Evolutionary conservation across 352 stramenopile species (phyloP), one percentile per base, ranked within the genome.

Genomic region (Pseudoperonospora humuli): DNA sequence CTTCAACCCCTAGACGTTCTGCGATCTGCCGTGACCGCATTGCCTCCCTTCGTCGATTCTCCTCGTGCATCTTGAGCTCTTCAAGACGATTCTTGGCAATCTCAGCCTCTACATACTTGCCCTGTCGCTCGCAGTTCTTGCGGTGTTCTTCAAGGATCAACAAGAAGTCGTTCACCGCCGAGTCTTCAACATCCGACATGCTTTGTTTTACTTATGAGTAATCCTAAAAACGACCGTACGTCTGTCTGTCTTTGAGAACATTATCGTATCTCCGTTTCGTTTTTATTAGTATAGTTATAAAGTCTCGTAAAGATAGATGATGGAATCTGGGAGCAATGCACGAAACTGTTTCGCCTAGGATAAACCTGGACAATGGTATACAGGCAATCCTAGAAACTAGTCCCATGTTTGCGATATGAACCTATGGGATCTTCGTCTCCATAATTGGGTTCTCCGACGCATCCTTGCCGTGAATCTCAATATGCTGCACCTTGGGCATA

Each of bases 101-200:
- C 64, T 98, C 93, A 26, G 94, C 93, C 63, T 98, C 94, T 3
- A 97, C 92, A 62, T 98, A 98, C 60, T 98, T 98, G 37, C 92
- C 94, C 70, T 97, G 91, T 19, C 85, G 69, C 72, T 98, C 93
- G 68, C 94, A 98, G 64, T 97, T 98, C 64, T 96, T 97, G 18
- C 91, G 75, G 60, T 98, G 94, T 67, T 98, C 91, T 54, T 98
- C 87, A 5, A 97, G 65, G 45, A 95, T 94, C 25, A 90, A 54
- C 39, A 95, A 54, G 41, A 95, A 93, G 57, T 94, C 82, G 34
- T 73, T 76, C 55, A 91, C 79, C 13, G 79, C 79, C 38, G 79
- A 86, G 58, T n/a, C n/a, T n/a, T n/a, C n/a, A n/a, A n/a, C n/a
- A n/a, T n/a, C n/a, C n/a, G n/a, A n/a, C n/a, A n/a, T n/a, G n/a